Conservation (phyloP, 306 rosid species). For the Benincasa hispida region DNA sequence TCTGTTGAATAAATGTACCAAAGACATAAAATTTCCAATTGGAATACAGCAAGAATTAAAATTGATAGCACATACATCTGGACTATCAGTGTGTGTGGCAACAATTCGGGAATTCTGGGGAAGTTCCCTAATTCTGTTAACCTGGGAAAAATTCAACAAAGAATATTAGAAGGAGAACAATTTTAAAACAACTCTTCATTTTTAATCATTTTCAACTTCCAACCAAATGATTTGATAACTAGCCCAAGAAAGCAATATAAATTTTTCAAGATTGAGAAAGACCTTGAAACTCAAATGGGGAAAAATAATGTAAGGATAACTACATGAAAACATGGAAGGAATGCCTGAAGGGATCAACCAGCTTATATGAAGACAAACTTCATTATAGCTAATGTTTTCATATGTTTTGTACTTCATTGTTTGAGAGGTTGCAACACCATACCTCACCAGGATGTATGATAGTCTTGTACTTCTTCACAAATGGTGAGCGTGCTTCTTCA, state of each 20-base stretch:
- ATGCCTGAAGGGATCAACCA: not conserved
- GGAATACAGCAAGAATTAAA: not conserved
- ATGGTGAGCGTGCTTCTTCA: conserved; percentile 98
- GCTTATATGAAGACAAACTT: not conserved
- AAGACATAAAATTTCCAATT: not conserved
- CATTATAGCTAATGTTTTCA: not conserved
- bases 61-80: conserved; percentile 53
- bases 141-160: conserved; percentile 37
- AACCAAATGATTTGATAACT: not conserved
- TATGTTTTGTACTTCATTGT: not conserved
- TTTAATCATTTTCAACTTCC: not conserved
- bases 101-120: conserved; percentile 86
- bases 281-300: not conserved
- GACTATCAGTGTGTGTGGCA: conserved; percentile 96
- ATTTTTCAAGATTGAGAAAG: not conserved
- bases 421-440: conserved; percentile 5
- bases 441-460: conserved; percentile 99
- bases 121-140: conserved; percentile 94
- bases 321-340: not conserved
- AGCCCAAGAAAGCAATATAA: not conserved
- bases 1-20: not conserved
- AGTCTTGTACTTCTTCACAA: conserved; percentile 98
- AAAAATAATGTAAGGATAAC: not conserved
- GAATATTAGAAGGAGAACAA: conserved; percentile 6
- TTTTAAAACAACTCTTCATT: not conserved